These are phyloP conservation scores for Kondoa subrosea DNA, from an alignment of 768 basidiomycete genomes.

Conservation along the genomic window DNA sequence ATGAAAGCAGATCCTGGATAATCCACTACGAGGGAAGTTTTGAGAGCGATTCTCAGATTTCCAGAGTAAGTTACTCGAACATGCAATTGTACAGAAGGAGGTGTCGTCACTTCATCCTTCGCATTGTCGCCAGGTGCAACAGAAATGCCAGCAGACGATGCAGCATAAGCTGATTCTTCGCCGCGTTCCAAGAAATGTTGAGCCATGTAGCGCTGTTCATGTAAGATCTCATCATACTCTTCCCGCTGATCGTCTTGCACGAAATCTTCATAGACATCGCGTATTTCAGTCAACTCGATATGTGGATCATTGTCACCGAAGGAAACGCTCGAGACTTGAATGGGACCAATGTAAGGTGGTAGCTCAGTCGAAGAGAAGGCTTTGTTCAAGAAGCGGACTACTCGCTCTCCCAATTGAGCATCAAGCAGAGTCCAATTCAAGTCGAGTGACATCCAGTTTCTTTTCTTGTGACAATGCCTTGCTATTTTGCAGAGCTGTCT, in stretches of 20 bases:
- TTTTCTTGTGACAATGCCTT: neutral
- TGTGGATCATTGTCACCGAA: conserved; percentile 72
- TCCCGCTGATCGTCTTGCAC: conserved; percentile 49
- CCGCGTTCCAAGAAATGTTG: neutral
- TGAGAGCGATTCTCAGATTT: conserved; percentile 69
- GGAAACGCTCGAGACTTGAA: conserved; percentile 66
- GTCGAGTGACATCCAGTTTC: conserved; percentile 72
- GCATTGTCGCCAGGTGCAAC: neutral
- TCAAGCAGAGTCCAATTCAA: conserved; percentile 80
- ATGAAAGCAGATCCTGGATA: conserved; percentile 94
- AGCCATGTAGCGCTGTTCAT: neutral
- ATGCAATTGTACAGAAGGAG: conserved; percentile 70
- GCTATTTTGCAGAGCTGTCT: neutral
- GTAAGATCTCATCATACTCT: conserved; percentile 24
- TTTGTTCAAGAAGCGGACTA: conserved; percentile 60
- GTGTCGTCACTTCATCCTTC: neutral
- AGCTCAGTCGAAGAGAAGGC: conserved; percentile 53
- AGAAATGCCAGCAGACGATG: neutral
- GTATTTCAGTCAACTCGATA: conserved; percentile 73
- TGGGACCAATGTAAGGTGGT: conserved; percentile 90
- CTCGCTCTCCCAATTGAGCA: conserved; percentile 47
- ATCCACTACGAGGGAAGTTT: conserved; percentile 86
- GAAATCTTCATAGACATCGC: conserved; percentile 89
- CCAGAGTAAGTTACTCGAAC: conserved; percentile 55
- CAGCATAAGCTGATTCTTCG: neutral